Conservation (phyloP, 768 basidiomycete genomes). For the Boletus barrowsii region DNA sequence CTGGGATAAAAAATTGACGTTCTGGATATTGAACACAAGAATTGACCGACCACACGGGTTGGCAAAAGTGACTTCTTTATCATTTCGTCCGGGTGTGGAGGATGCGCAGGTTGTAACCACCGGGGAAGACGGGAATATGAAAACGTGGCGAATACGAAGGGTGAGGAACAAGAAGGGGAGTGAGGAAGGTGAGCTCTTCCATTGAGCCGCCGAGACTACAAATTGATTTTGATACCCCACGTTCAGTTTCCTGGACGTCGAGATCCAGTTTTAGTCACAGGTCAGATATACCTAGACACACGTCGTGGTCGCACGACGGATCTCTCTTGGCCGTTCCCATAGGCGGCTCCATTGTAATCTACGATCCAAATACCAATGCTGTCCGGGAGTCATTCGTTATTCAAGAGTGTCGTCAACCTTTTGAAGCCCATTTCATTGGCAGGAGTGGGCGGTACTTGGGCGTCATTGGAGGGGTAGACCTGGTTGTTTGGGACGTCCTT, state of each 20-base stretch:
- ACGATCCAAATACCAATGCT: conserved; percentile 62
- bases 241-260: conserved; percentile 64
- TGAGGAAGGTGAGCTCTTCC: conserved; percentile 47
- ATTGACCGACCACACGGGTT: conserved; percentile 84
- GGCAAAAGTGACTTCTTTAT: conserved; percentile 55
- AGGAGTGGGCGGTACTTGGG: conserved; percentile 67
- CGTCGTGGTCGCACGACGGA: conserved; percentile 81
- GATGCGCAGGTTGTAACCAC: conserved; percentile 62
- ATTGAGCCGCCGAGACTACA: background rate
- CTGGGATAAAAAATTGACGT: conserved; percentile 64
- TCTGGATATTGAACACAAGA: conserved; percentile 81
- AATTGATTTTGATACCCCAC: background rate
- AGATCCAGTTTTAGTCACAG: conserved; percentile 72
- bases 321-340: conserved; percentile 79
- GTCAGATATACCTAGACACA: conserved; percentile 58
- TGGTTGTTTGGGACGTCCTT: conserved; percentile 75
- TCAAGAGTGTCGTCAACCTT: conserved; percentile 47
- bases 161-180: conserved; percentile 43
- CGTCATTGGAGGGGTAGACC: conserved; percentile 43
- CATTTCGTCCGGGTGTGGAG: conserved; percentile 58
- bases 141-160: conserved; percentile 70
- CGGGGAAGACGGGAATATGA: conserved; percentile 71
- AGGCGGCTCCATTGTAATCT: conserved; percentile 66
- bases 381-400: conserved; percentile 58
- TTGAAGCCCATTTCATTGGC: conserved; percentile 65